Evolutionary conservation across 73 alveolate genomes (phyloP).

Genomic region (Paramecium primaurelia): DNA sequence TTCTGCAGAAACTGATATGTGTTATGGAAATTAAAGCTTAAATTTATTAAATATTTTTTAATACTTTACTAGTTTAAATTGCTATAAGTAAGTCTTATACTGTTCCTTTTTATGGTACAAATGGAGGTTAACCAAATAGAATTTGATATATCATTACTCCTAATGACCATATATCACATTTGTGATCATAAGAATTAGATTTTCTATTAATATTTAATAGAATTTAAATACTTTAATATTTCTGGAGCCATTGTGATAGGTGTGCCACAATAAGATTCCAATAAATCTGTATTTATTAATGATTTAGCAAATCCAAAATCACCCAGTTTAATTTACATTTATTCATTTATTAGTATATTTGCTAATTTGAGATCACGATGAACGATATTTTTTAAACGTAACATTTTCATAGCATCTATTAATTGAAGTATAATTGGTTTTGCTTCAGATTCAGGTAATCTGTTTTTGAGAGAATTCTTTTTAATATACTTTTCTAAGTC

Average conservation of each 20-base stretch:
- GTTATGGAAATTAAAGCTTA: slow-evolving; percentile 18
- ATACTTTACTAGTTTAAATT: slow-evolving; percentile 34
- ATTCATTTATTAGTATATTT: slow-evolving; percentile 67
- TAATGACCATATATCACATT: slow-evolving; percentile 78
- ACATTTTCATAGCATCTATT: slow-evolving; percentile 69
- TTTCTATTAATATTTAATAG: neutral
- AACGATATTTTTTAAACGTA: slow-evolving; percentile 76
- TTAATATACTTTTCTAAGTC: slow-evolving; percentile 48
- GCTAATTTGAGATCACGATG: slow-evolving; percentile 91
- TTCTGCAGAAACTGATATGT: slow-evolving; percentile 33
- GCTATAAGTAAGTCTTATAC: slow-evolving; percentile 40
- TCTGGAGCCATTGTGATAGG: slow-evolving; percentile 88
- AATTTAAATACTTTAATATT: slow-evolving; percentile 53
- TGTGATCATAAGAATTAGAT: slow-evolving; percentile 48
- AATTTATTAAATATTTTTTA: neutral
- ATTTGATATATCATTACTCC: slow-evolving; percentile 76
- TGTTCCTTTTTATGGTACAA: slow-evolving; percentile 53
- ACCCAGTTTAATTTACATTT: slow-evolving; percentile 49
- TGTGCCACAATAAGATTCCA: slow-evolving; percentile 68
- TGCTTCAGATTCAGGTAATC: slow-evolving; percentile 24
- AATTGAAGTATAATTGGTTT: slow-evolving; percentile 60
- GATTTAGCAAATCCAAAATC: slow-evolving; percentile 62
- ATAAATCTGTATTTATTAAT: neutral
- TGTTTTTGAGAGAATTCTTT: slow-evolving; percentile 27
- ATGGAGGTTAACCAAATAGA: slow-evolving; percentile 69